Percentiles rank a stretch among this genome's conserved stretches.
phyloP scores from a whole-genome alignment of 1,284 basidiomycete species.

The Pyrrhoderma noxium region DNA sequence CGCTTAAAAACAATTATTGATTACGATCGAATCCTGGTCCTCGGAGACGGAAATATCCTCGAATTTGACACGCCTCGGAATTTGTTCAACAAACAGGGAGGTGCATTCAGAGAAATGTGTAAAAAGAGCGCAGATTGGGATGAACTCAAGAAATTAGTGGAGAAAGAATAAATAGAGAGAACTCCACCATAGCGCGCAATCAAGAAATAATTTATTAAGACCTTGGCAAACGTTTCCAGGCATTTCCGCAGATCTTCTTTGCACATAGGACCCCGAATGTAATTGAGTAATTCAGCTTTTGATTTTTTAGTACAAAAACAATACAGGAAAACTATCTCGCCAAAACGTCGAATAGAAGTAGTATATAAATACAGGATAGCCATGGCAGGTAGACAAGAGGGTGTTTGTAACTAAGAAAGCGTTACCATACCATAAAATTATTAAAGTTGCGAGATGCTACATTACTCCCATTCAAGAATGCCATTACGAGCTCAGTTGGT shows the following conservation, averaged over 20 bases:
- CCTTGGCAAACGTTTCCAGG: too few relatives aligned
- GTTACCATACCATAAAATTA: too few relatives aligned
- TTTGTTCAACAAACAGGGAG: conserved; percentile 49
- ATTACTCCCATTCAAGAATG: too few relatives aligned
- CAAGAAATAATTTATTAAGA: too few relatives aligned
- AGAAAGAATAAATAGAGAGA: background rate
- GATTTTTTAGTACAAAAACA: too few relatives aligned
- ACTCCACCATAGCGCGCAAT: too few relatives aligned
- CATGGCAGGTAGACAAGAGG: background rate
- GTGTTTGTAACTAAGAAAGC: background rate
- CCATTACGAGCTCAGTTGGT: conserved; percentile 48
- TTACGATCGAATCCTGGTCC: conserved; percentile 76
- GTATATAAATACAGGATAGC: background rate
- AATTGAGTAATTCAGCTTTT: too few relatives aligned
- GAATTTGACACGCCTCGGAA: conserved; percentile 67
- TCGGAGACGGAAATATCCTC: conserved; percentile 57
- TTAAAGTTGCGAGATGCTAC: too few relatives aligned
- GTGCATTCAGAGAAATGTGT: conserved; percentile 69
- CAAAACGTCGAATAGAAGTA: too few relatives aligned
- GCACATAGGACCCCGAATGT: too few relatives aligned
- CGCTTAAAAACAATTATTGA: conserved; percentile 67
- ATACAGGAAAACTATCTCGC: too few relatives aligned
- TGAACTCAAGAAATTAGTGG: conserved; percentile 19
- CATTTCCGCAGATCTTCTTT: too few relatives aligned
- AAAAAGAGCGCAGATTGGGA: conserved; percentile 54